A percentile compares a stretch with the other conserved stretches of the same genome.
phyloP scores from a whole-genome alignment of 2,329 filamentous ascomycete species.

The Alternaria gaisen region DNA sequence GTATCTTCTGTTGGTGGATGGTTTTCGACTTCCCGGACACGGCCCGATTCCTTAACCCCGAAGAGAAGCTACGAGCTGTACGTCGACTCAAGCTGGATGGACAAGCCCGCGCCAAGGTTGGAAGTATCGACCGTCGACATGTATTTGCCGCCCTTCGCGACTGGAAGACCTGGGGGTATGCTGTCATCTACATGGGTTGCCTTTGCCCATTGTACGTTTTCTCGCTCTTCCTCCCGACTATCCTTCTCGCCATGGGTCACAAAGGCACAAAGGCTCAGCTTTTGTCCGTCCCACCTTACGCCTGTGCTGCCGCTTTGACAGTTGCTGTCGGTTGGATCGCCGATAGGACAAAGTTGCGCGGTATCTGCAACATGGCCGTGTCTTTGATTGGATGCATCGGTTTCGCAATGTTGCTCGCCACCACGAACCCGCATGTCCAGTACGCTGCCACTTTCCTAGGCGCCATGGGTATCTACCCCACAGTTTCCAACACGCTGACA shows the following conservation, averaged over 20 bases:
- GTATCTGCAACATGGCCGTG: slow-evolving; percentile 79
- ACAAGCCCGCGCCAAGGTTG: slow-evolving; percentile 70
- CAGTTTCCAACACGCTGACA: slow-evolving; percentile 84
- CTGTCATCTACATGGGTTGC: slow-evolving; percentile 72
- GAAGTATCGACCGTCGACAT: slow-evolving; percentile 45
- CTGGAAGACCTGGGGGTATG: slow-evolving; percentile 61
- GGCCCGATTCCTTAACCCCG: slow-evolving; percentile 63
- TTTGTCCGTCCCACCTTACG: slow-evolving; percentile 79
- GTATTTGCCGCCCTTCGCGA: slow-evolving; percentile 57
- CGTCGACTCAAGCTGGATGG: slow-evolving; percentile 73
- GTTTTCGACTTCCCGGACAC: slow-evolving; percentile 71
- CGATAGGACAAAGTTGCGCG: slow-evolving; percentile 76
- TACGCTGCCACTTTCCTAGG: slow-evolving; percentile 88
- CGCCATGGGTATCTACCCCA: slow-evolving; percentile 87
- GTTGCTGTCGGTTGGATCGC: slow-evolving; percentile 76
- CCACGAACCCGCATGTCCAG: slow-evolving; percentile 70
- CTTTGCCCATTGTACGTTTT: slow-evolving; percentile 54
- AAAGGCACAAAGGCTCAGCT: slow-evolving; percentile 72
- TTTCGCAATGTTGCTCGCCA: slow-evolving; percentile 80
- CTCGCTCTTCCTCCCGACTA: slow-evolving; percentile 58
- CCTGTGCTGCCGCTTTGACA: slow-evolving; percentile 73
- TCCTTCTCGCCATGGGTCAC: slow-evolving; percentile 60
- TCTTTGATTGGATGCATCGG: slow-evolving; percentile 77
- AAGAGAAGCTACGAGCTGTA: slow-evolving; percentile 65
- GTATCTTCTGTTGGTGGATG: slow-evolving; percentile 61